Percentiles rank a stretch among this genome's conserved stretches.
phyloP scores from a whole-genome alignment of 1,139 yeast species.

The Magnusiomyces paraingens region DNA sequence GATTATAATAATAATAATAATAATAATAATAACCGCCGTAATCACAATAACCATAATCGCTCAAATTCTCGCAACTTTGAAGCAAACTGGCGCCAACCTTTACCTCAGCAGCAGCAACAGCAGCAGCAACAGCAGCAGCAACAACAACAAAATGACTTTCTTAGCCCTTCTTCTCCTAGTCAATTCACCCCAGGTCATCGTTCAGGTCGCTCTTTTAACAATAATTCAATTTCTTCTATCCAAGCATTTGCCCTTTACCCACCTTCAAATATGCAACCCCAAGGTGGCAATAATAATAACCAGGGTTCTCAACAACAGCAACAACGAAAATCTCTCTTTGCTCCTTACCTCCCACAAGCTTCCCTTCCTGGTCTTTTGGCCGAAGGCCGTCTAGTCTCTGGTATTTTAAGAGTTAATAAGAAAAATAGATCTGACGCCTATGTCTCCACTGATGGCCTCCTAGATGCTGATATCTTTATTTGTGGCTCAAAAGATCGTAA shows the following conservation, averaged over 20 bases:
- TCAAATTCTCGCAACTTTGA: constrained; percentile 50
- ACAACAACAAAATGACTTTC: constrained; percentile 18
- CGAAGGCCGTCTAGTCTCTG: constrained; percentile 90
- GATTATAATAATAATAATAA: too few relatives aligned
- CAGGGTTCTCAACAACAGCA: constrained; percentile 37
- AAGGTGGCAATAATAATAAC: constrained; percentile 10
- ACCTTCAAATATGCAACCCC: constrained; percentile 20
- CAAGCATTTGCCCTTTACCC: constrained; percentile 26
- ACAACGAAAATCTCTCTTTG: constrained; percentile 79
- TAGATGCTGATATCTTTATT: constrained; percentile 93
- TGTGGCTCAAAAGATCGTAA: constrained; percentile 99
- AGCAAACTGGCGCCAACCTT: constrained; percentile 33
- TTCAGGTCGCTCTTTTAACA: constrained; percentile 62
- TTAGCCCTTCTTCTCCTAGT: constrained; percentile 37
- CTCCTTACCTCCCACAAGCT: constrained; percentile 92
- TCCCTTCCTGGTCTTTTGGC: constrained; percentile 81
- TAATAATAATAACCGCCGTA: constrained; percentile 1
- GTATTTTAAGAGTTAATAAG: constrained; percentile 86
- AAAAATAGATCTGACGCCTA: constrained; percentile 96
- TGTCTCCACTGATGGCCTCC: constrained; percentile 89
- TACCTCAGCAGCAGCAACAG: constrained; percentile 24
- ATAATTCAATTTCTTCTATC: constrained; percentile 57
- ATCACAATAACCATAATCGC: constrained; percentile 34
- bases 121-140: constrained; percentile 18
- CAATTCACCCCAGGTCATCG: constrained; percentile 77